Percentiles rank a stretch among this genome's conserved stretches.
Conservation (phyloP, 2,329 filamentous ascomycete genomes). For the Alternaria alternata region DNA sequence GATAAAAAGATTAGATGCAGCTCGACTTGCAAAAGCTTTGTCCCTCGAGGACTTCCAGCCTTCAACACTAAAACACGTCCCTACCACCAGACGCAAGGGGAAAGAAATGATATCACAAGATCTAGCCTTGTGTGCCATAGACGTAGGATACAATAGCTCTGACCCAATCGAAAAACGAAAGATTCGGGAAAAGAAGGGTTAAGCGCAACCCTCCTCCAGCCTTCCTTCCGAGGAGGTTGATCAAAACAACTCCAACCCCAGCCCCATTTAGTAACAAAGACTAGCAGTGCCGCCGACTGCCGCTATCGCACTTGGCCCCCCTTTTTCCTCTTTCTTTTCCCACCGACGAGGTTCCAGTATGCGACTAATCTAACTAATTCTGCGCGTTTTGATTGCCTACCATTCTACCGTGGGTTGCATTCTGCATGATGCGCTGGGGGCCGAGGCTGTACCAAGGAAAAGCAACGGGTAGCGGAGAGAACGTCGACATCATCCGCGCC, state of each 20-base stretch:
- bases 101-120: not conserved
- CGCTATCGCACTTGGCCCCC: not conserved
- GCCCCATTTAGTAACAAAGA: not conserved
- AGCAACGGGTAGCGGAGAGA: not conserved
- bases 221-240: not conserved
- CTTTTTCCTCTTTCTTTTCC: not conserved
- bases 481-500: not conserved
- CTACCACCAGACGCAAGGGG: not conserved
- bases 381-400: not conserved
- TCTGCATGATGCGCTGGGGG: not conserved
- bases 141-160: not conserved
- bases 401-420: not conserved
- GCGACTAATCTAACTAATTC: not conserved
- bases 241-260: not conserved
- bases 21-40: not conserved
- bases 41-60: not conserved
- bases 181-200: not conserved
- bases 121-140: not conserved
- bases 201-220: too few species aligned
- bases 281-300: not conserved
- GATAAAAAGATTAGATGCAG: too few species aligned
- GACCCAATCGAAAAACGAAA: not conserved
- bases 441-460: slow-evolving; percentile 2
- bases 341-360: not conserved
- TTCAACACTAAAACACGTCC: not conserved